phyloP scores from a whole-genome alignment of 345 rosid species.

The Ricinus communis region DNA sequence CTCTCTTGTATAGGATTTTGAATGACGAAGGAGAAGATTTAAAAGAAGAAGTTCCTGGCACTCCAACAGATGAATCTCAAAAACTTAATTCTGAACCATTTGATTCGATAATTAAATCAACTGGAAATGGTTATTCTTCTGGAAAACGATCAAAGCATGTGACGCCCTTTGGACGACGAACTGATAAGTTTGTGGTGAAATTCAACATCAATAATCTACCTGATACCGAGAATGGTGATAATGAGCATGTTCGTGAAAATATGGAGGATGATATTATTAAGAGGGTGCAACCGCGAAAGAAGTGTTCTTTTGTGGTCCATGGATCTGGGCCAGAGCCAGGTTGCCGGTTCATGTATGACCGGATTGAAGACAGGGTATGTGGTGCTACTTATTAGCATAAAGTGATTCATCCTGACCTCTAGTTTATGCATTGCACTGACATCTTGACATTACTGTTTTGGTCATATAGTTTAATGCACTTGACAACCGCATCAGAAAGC shows the following conservation, averaged over 20 bases:
- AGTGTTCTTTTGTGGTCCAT: conserved; percentile 60
- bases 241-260: conserved; percentile 32
- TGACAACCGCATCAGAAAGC: conserved; percentile 62
- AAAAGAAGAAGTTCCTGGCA: conserved; percentile 49
- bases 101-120: conserved; percentile 42
- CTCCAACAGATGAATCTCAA: conserved; percentile 58
- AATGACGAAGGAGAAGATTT: conserved; percentile 53
- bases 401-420: conserved; percentile 11
- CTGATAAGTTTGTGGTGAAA: conserved; percentile 65
- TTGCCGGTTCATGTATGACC: conserved; percentile 86
- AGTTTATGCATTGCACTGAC: conserved; percentile 19
- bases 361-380: conserved; percentile 76
- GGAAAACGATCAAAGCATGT: conserved; percentile 51
- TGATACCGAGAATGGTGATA: conserved; percentile 36
- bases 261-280: conserved; percentile 71
- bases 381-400: conserved; percentile 15
- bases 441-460: conserved; percentile 16
- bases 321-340: conserved; percentile 68
- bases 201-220: conserved; percentile 50
- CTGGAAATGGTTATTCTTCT: conserved; percentile 59
- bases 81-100: conserved; percentile 40
- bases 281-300: conserved; percentile 56
- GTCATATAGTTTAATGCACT: conserved; percentile 59
- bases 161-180: conserved; percentile 79
- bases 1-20: conserved; percentile 49